Percentiles rank a stretch among this genome's conserved stretches.
phyloP scores from a whole-genome alignment of 1,139 yeast species.

The Petasospora fabianii region DNA sequence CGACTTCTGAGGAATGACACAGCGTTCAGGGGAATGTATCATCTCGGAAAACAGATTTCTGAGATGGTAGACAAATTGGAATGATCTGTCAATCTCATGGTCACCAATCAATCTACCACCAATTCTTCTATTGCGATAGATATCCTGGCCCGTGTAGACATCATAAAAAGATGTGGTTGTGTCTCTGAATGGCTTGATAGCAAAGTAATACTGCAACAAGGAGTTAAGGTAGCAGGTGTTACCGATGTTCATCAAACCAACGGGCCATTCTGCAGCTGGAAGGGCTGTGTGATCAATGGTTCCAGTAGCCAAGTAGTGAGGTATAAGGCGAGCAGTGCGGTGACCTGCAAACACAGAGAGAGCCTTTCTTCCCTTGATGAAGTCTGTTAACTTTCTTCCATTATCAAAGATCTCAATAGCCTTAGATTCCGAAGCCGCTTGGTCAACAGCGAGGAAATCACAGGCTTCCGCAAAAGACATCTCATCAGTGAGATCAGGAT shows the following conservation, averaged over 20 bases:
- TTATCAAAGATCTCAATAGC: constrained; percentile 52
- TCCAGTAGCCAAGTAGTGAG: constrained; percentile 54
- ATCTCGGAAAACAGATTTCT: constrained; percentile 65
- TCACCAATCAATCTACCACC: constrained; percentile 81
- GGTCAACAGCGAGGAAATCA: constrained; percentile 40
- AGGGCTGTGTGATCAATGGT: constrained; percentile 55
- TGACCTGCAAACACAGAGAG: constrained; percentile 45
- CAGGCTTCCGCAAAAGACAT: constrained; percentile 36
- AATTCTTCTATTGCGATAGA: constrained; percentile 51
- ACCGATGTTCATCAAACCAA: constrained; percentile 90
- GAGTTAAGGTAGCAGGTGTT: constrained; percentile 94
- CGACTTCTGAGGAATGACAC: constrained; percentile 79
- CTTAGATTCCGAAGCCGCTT: constrained; percentile 51
- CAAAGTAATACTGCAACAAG: constrained; percentile 82
- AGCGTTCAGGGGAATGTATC: constrained; percentile 58
- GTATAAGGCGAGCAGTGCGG: constrained; percentile 49
- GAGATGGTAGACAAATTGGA: constrained; percentile 73
- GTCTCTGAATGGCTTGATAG: constrained; percentile 76
- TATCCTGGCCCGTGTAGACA: constrained; percentile 25
- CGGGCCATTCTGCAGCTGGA: constrained; percentile 73
- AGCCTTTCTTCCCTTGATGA: constrained; percentile 48
- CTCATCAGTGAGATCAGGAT: constrained; percentile 28
- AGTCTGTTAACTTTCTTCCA: constrained; percentile 8
- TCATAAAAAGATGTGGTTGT: constrained; percentile 50
- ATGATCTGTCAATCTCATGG: constrained; percentile 73